phyloP scores from a whole-genome alignment of 2,329 filamentous ascomycete genomes.

The Tetracladium maxilliforme region DNA sequence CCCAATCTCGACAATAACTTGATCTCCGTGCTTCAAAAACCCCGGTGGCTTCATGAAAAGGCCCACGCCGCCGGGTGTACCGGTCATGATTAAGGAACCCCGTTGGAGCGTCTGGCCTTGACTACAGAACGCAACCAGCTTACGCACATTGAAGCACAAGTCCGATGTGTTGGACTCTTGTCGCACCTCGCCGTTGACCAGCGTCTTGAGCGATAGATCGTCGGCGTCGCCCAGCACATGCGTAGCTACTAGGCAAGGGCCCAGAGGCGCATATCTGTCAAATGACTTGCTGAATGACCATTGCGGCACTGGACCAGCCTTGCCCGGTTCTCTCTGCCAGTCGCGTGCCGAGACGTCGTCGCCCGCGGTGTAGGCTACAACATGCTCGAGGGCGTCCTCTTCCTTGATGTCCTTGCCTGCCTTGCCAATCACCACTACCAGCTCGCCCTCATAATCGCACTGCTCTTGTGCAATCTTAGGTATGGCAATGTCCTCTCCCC shows the following conservation, averaged over 20 bases:
- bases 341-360: conserved; percentile 41
- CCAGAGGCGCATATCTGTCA: conserved; percentile 39
- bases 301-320: conserved; percentile 24
- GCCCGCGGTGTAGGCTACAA: conserved; percentile 28
- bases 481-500: conserved; percentile 22
- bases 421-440: conserved; percentile 36
- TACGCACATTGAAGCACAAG: conserved; percentile 31
- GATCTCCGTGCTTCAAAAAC: conserved; percentile 25
- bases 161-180: conserved; percentile 31
- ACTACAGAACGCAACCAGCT: conserved; percentile 28
- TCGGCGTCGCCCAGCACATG: conserved; percentile 13
- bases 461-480: conserved; percentile 30
- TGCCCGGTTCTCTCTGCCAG: conserved; percentile 33
- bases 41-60: conserved; percentile 27
- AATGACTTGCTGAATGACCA: conserved; percentile 41
- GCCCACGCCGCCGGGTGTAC: conserved; percentile 31
- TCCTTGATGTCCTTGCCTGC: conserved; percentile 24
- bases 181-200: conserved; percentile 32
- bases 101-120: conserved; percentile 32
- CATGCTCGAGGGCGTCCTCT: conserved; percentile 8
- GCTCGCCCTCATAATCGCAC: conserved; percentile 34
- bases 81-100: conserved; percentile 34
- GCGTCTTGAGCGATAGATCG: conserved; percentile 16
- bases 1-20: too few species aligned
- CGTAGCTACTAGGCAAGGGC: conserved; percentile 25